Evolutionary conservation across 2,329 filamentous ascomycete genomes (phyloP).

Genomic region (Talaromyces sp.): DNA sequence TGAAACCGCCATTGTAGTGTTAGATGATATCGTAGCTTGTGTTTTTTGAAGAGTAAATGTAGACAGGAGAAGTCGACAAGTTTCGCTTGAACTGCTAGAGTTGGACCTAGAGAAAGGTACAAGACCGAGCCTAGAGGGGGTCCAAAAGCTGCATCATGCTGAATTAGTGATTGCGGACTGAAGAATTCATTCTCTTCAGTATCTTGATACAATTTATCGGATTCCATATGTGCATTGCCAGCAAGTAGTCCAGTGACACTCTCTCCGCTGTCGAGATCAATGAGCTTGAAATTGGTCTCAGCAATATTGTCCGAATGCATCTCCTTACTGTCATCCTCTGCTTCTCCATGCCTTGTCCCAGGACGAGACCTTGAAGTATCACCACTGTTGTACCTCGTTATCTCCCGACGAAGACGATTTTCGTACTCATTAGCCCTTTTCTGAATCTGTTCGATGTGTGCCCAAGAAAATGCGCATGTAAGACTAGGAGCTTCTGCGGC

Average conservation of each 20-base stretch:
- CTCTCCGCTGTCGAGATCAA: slow-evolving; percentile 31
- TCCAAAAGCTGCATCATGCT: slow-evolving; percentile 25
- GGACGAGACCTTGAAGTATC: slow-evolving; percentile 23
- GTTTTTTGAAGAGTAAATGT: slow-evolving; percentile 67
- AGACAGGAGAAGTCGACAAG: slow-evolving; percentile 74
- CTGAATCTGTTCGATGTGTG: slow-evolving; percentile 61
- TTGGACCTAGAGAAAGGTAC: slow-evolving; percentile 65
- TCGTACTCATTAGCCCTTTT: slow-evolving; percentile 48
- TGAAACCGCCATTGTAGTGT: slow-evolving; percentile 73
- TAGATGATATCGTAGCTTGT: slow-evolving; percentile 67
- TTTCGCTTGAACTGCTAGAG: slow-evolving; percentile 68
- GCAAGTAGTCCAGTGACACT: slow-evolving; percentile 23
- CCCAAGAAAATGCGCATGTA: slow-evolving; percentile 68
- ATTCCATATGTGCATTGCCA: slow-evolving; percentile 21
- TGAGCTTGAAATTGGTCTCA: slow-evolving; percentile 28
- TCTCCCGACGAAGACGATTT: slow-evolving; percentile 31
- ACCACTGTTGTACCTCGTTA: slow-evolving; percentile 32
- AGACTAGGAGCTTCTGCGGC: slow-evolving; percentile 52
- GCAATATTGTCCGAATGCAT: slow-evolving; percentile 5
- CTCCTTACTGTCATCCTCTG: background rate
- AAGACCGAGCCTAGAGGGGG: slow-evolving; percentile 51
- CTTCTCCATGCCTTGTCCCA: background rate
- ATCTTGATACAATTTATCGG: slow-evolving; percentile 27
- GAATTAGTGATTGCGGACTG: slow-evolving; percentile 16
- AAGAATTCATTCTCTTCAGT: slow-evolving; percentile 23